A percentile compares a stretch with the other conserved stretches of the same genome.
These are phyloP conservation scores for Papiliotrema laurentii DNA, from an alignment of 1,284 basidiomycete genomes.

Conservation along the genomic window DNA sequence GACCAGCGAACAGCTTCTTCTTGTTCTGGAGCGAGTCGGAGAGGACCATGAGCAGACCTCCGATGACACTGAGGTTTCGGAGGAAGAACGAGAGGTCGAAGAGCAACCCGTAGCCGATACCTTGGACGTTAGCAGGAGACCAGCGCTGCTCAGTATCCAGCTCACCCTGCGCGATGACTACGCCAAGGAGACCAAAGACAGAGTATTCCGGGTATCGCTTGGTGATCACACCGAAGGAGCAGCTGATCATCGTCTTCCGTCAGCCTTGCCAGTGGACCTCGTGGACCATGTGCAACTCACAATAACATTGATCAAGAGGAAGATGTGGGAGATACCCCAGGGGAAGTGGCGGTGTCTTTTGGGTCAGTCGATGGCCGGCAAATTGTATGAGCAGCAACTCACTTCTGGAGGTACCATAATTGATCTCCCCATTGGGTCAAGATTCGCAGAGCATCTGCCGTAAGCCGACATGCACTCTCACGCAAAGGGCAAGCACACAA, in stretches of 20 bases:
- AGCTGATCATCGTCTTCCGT: slow-evolving; percentile 76
- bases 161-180: slow-evolving; percentile 82
- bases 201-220: slow-evolving; percentile 86
- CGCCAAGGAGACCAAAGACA: slow-evolving; percentile 79
- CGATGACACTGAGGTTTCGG: slow-evolving; percentile 85
- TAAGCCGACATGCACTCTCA: slow-evolving; percentile 4
- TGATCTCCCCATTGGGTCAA: slow-evolving; percentile 93
- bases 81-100: slow-evolving; percentile 99
- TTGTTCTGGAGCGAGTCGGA: slow-evolving; percentile 85
- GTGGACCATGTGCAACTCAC: slow-evolving; percentile 58
- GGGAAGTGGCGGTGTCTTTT: slow-evolving; percentile 88
- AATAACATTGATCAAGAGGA: slow-evolving; percentile 85
- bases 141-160: background rate
- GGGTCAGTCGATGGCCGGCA: slow-evolving; percentile 11
- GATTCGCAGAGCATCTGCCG: slow-evolving; percentile 74
- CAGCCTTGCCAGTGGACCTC: background rate
- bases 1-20: slow-evolving; percentile 85
- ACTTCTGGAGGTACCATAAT: slow-evolving; percentile 93
- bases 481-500: background rate
- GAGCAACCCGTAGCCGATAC: slow-evolving; percentile 88
- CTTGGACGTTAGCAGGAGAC: slow-evolving; percentile 11
- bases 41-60: slow-evolving; percentile 95
- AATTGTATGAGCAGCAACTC: slow-evolving; percentile 40
- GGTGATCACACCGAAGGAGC: slow-evolving; percentile 80
- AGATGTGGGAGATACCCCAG: slow-evolving; percentile 88